These are phyloP conservation scores for Teratosphaeria epicoccoides DNA, from an alignment of 2,329 filamentous ascomycete genomes.

Conservation along the genomic window DNA sequence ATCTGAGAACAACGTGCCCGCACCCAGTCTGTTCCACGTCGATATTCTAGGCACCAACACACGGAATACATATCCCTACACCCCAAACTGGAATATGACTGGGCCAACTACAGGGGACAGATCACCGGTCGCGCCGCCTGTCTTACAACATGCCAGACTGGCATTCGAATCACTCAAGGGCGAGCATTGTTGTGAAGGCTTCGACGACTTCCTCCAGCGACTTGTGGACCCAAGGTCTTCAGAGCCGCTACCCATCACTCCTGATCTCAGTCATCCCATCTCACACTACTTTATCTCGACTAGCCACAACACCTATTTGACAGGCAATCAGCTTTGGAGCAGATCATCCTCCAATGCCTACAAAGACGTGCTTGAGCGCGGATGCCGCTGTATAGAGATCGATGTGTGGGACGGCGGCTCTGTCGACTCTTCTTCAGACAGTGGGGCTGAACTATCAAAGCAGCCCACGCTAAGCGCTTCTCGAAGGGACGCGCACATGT, in stretches of 20 bases:
- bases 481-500: conserved; percentile 10
- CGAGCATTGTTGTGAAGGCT: conserved; percentile 4
- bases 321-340: conserved; percentile 74
- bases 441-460: neutral
- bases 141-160: conserved; percentile 17
- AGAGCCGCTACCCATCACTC: conserved; percentile 11
- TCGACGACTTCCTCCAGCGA: conserved; percentile 38
- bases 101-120: no score
- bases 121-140: conserved; percentile 6
- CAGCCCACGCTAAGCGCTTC: neutral
- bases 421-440: no score
- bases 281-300: conserved; percentile 91
- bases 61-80: no score
- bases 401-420: conserved; percentile 75
- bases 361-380: conserved; percentile 55
- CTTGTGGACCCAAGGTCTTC: conserved; percentile 12
- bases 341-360: conserved; percentile 70
- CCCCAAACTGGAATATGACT: no score
- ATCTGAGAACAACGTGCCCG: no score
- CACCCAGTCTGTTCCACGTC: no score
- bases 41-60: no score
- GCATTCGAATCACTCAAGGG: conserved; percentile 10
- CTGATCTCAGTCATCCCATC: conserved; percentile 43
- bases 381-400: conserved; percentile 86
- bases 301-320: conserved; percentile 88